phyloP scores from a whole-genome alignment of 1,139 yeast genomes.

The Blastobotrys aristatus region DNA sequence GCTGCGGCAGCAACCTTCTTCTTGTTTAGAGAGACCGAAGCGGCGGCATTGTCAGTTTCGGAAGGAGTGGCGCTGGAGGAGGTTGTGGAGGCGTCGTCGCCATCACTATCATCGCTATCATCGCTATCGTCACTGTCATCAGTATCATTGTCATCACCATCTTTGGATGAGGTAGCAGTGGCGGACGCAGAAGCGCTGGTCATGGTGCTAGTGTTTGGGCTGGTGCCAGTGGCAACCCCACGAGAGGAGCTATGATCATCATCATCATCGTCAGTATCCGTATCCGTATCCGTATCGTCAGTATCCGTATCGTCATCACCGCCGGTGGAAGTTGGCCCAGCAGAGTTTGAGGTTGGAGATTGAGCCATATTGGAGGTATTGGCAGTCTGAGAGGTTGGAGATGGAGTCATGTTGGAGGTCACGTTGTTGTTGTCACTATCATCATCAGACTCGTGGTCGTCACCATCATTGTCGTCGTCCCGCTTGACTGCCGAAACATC shows the following conservation, averaged over 20 bases:
- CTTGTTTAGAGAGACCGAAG: neutral
- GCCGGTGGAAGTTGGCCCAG: neutral
- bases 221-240: neutral
- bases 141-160: neutral
- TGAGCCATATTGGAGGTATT: too few species aligned
- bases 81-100: neutral
- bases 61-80: neutral
- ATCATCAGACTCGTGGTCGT: neutral
- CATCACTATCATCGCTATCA: neutral
- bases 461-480: neutral
- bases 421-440: neutral
- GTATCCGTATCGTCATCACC: neutral
- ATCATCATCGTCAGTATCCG: too few species aligned
- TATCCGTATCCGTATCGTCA: neutral
- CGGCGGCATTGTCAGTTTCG: neutral
- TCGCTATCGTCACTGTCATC: neutral
- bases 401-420: neutral
- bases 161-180: neutral
- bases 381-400: too few species aligned
- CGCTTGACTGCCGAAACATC: neutral
- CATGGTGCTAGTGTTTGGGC: neutral
- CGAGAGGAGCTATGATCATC: neutral
- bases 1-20: neutral
- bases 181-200: neutral
- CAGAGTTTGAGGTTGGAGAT: too few species aligned